Evolutionary conservation across 768 basidiomycete genomes (phyloP), one percentile per base, ranked within the genome.

Genomic region (Panellus pusillus): DNA sequence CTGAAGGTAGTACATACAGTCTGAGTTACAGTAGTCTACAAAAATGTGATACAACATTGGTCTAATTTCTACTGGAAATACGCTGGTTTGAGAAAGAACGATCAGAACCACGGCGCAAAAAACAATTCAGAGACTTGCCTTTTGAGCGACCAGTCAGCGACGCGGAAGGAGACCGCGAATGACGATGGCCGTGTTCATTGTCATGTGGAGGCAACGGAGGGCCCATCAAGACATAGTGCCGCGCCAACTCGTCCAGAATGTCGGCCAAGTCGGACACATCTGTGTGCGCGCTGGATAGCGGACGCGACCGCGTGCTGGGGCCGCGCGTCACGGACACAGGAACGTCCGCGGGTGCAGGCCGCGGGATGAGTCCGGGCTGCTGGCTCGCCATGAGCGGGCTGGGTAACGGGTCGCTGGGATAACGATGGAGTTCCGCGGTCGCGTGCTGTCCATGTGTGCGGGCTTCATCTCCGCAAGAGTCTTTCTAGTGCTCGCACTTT

Each of bases 361-460:
- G 52, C 2, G 47, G 42, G 1, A 54, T 19, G 47, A 51, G 54
- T 3, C 47, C 52, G 0, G 52, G 52, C 43, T 46, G 43, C 32
- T 41, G 52, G 27, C 52, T 46, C 36, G 47, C 49, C 4, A 31
- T 38, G n/a, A 54, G 46, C 6, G 56, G 56, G 9, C 36, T 44
- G 0, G 52, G 41, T 3, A 52, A 17, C 7, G 20, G 44, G 14
- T 52, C 32, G 2, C 35, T 4, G 15, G 46, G 13, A 46, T 27
- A 40, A 44, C 6, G 5, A 44, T 50, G 13, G 37, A 9, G 7
- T 29, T 46, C 9, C 38, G 42, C 5, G 47, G 20, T 3, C 54
- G 47, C 20, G 49, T 32, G 9, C 29, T 40, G 49, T 55, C 54
- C 37, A 55, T 47, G 20, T 55, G 50, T 5, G 44, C 54, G 9